Conservation (phyloP, 305 asterid species). For the Fraxinus dipetala region DNA sequence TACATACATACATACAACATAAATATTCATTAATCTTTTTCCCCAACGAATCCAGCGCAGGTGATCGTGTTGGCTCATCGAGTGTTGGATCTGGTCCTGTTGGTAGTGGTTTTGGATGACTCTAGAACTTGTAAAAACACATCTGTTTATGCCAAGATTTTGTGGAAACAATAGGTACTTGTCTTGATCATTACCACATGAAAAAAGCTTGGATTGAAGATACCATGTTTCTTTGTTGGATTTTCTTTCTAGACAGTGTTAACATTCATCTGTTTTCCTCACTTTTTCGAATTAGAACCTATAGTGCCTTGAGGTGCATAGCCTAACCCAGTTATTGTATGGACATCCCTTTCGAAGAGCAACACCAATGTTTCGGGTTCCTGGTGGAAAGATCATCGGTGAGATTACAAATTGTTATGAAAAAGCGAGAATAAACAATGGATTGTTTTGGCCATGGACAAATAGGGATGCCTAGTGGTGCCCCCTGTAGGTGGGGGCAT, state of each 20-base stretch:
- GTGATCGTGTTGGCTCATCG: no score
- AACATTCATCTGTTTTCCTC: neutral
- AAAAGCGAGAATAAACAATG: no score
- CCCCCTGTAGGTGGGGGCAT: no score
- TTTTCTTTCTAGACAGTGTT: neutral
- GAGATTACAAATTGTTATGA: slow-evolving; percentile 46
- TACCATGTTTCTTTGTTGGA: neutral
- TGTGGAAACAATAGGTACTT: no score
- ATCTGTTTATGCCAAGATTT: neutral
- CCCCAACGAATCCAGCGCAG: no score
- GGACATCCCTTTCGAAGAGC: slow-evolving; percentile 69
- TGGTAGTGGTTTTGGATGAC: neutral
- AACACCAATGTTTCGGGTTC: slow-evolving; percentile 94
- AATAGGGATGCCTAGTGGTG: no score
- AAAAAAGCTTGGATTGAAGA: no score
- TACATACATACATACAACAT: no score
- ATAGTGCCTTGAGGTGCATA: neutral
- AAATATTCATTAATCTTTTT: no score
- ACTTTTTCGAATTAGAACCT: neutral
- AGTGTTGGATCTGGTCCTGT: neutral
- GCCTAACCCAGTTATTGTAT: slow-evolving; percentile 19
- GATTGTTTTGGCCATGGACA: no score
- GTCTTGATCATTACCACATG: neutral
- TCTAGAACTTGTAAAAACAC: neutral
- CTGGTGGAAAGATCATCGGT: slow-evolving; percentile 95